Evolutionary conservation across 2,329 filamentous ascomycete genomes (phyloP).

Genomic region (Aspergillus sp.): DNA sequence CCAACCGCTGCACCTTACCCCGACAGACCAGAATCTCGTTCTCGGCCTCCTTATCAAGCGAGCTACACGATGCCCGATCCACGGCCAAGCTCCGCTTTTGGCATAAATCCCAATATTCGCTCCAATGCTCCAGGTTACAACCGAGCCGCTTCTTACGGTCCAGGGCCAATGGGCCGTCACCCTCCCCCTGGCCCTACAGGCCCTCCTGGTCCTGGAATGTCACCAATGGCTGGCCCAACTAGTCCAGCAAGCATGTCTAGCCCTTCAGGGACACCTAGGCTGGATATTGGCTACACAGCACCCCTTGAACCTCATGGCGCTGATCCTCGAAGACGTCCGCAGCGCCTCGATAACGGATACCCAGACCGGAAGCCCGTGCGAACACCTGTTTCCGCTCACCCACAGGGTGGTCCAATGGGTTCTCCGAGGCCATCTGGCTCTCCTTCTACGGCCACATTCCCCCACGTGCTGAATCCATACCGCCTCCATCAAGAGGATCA

Average conservation of each 20-base stretch:
- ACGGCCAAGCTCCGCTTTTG: constrained; percentile 43
- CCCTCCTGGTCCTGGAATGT: constrained; percentile 26
- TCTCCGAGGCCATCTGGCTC: constrained; percentile 23
- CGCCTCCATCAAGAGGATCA: constrained; percentile 26
- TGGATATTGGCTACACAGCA: constrained; percentile 46
- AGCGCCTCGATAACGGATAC: constrained; percentile 21
- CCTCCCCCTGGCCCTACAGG: constrained; percentile 2
- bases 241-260: constrained; percentile 24
- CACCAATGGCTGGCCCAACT: constrained; percentile 22
- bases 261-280: constrained; percentile 28
- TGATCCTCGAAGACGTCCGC: constrained; percentile 25
- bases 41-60: constrained; percentile 27
- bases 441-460: constrained; percentile 26
- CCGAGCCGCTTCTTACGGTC: constrained; percentile 27
- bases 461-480: constrained; percentile 29
- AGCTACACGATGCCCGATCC: constrained; percentile 32
- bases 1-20: constrained; percentile 41
- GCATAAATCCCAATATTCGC: constrained; percentile 45
- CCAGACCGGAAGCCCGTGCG: constrained; percentile 27
- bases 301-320: constrained; percentile 36
- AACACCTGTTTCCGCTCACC: constrained; percentile 23
- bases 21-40: constrained; percentile 28
- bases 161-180: constrained; percentile 29
- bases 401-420: constrained; percentile 15
- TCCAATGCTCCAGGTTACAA: constrained; percentile 33